phyloP scores from a whole-genome alignment of 495 filamentous ascomycete genomes.

The Pyrenula aspistea region DNA sequence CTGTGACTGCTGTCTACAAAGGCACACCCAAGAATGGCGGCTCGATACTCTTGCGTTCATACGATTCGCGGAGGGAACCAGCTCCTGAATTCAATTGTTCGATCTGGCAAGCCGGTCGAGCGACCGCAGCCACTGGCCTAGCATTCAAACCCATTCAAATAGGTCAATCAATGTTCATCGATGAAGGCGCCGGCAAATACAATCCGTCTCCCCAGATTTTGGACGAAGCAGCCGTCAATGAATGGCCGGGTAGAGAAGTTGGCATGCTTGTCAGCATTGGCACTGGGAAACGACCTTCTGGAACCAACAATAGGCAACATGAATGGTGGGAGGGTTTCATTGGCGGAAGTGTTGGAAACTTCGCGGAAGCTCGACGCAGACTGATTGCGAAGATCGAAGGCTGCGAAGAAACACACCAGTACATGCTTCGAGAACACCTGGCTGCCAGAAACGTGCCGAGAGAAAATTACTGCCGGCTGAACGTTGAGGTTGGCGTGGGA shows the following conservation, averaged over 20 bases:
- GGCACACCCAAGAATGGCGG: slow-evolving; percentile 54
- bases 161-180: slow-evolving; percentile 84
- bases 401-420: slow-evolving; percentile 81
- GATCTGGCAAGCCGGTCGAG: slow-evolving; percentile 92
- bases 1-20: slow-evolving; percentile 84
- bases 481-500: slow-evolving; percentile 92
- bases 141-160: slow-evolving; percentile 95
- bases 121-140: slow-evolving; percentile 81
- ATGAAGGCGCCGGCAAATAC: slow-evolving; percentile 84
- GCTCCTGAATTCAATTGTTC: slow-evolving; percentile 80
- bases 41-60: slow-evolving; percentile 73
- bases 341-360: slow-evolving; percentile 57
- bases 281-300: slow-evolving; percentile 75
- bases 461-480: slow-evolving; percentile 94
- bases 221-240: slow-evolving; percentile 81
- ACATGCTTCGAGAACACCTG: slow-evolving; percentile 68
- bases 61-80: slow-evolving; percentile 85
- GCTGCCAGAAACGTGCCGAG: slow-evolving; percentile 65
- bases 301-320: slow-evolving; percentile 51
- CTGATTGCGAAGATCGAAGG: slow-evolving; percentile 87
- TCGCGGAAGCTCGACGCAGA: slow-evolving; percentile 74
- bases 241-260: slow-evolving; percentile 87
- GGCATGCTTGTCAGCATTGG: slow-evolving; percentile 86
- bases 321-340: slow-evolving; percentile 93
- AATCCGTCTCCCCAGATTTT: slow-evolving; percentile 79